Percentiles rank a stretch among this genome's conserved stretches.
These are phyloP conservation scores for Digitaria exilis DNA, from an alignment of 202 grass and related monocot genomes.

Conservation along the genomic window DNA sequence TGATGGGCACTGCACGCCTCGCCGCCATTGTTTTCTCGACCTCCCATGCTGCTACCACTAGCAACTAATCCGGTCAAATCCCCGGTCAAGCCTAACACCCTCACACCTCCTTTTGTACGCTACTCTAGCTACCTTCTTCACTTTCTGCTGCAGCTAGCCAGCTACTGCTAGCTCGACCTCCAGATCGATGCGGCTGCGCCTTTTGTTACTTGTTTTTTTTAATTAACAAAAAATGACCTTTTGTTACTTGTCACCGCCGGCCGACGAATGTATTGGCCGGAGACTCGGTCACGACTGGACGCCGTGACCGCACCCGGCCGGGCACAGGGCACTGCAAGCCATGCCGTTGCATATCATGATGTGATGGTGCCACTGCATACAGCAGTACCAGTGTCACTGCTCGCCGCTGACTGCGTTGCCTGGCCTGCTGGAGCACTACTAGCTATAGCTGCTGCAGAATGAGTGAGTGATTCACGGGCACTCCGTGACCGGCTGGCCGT, in stretches of 20 bases:
- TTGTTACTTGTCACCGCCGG: background rate
- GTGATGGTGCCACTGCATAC: conserved; percentile 40
- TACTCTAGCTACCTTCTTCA: background rate
- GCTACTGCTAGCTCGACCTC: too few species aligned
- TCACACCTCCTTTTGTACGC: too few species aligned
- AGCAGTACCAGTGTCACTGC: too few species aligned
- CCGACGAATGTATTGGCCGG: background rate
- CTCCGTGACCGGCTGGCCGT: background rate
- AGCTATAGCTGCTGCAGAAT: too few species aligned
- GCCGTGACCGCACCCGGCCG: too few species aligned
- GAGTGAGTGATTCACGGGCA: conserved; percentile 16
- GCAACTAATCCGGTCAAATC: conserved; percentile 24
- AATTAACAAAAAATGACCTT: too few species aligned
- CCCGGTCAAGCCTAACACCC: conserved; percentile 31
- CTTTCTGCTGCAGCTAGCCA: background rate
- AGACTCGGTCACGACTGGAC: too few species aligned
- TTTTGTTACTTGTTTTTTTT: background rate
- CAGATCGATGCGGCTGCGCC: background rate
- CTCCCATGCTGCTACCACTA: background rate
- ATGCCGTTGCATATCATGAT: background rate
- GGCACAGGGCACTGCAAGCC: too few species aligned
- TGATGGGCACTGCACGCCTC: too few species aligned
- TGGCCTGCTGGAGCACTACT: too few species aligned
- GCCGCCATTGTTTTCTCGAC: background rate
- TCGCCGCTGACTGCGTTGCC: too few species aligned